Evolutionary conservation across 169 alveolate species (phyloP).

Genomic region (Babesia bovis): DNA sequence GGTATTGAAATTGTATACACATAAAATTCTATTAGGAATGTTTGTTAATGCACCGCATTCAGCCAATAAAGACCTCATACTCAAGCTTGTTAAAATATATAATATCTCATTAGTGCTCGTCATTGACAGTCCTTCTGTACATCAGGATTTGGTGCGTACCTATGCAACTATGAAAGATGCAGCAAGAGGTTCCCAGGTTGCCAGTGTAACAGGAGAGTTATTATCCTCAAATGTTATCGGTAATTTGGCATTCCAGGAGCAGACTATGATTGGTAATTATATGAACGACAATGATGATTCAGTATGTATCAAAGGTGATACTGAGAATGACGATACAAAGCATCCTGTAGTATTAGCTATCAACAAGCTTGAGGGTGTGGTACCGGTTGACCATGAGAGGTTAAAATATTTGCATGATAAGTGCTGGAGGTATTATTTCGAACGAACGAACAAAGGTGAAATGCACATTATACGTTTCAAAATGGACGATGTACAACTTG

Average conservation of each 20-base stretch:
- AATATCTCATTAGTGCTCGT: constrained; percentile 79
- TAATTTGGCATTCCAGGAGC: constrained; percentile 39
- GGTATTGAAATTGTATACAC: neutral
- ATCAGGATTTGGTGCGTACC: constrained; percentile 68
- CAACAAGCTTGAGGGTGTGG: constrained; percentile 74
- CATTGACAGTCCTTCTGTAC: constrained; percentile 83
- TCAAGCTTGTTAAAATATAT: constrained; percentile 77
- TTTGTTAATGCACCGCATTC: constrained; percentile 86
- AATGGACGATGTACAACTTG: constrained; percentile 25
- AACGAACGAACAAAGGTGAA: constrained; percentile 32
- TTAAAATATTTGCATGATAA: constrained; percentile 46
- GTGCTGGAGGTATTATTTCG: constrained; percentile 68
- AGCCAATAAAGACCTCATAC: constrained; percentile 71
- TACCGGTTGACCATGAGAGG: constrained; percentile 68
- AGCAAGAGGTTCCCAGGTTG: neutral
- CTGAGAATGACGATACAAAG: neutral
- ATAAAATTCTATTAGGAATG: constrained; percentile 46
- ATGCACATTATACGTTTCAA: constrained; percentile 62
- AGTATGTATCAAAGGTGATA: neutral
- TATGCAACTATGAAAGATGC: constrained; percentile 18
- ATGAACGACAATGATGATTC: neutral
- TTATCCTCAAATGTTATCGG: constrained; percentile 7
- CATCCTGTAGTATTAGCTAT: constrained; percentile 59
- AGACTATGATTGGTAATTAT: neutral
- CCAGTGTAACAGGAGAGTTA: neutral